phyloP scores from a whole-genome alignment of 1,284 basidiomycete species.

The Ganoderma meredithae region DNA sequence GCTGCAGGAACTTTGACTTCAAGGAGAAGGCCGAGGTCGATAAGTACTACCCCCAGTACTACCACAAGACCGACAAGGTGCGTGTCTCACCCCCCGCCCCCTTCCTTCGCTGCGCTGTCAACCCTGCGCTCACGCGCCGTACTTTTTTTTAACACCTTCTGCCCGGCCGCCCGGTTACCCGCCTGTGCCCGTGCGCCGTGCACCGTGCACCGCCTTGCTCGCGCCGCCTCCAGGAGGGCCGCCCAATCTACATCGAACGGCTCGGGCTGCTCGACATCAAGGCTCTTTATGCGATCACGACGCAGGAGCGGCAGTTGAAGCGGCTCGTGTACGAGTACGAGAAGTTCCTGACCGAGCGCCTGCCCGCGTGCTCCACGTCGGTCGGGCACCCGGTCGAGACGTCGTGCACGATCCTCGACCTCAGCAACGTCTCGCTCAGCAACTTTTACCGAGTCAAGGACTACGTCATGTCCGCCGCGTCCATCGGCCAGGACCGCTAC shows the following conservation, averaged over 20 bases:
- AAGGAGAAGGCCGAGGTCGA: constrained; percentile 86
- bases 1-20: constrained; percentile 84
- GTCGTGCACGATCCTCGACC: constrained; percentile 98
- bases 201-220: neutral
- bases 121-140: neutral
- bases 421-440: constrained; percentile 81
- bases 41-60: constrained; percentile 95
- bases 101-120: neutral
- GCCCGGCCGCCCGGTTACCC: neutral
- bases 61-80: constrained; percentile 96
- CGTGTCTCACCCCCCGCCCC: neutral
- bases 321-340: constrained; percentile 96
- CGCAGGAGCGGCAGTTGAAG: constrained; percentile 89
- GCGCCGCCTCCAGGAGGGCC: constrained; percentile 74
- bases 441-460: constrained; percentile 94
- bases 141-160: no score
- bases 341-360: constrained; percentile 80
- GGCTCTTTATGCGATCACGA: constrained; percentile 84
- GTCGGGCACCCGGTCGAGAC: constrained; percentile 93
- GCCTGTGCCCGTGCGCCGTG: neutral
- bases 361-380: constrained; percentile 83
- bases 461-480: constrained; percentile 84
- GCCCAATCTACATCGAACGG: constrained; percentile 95
- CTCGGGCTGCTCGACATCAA: constrained; percentile 91
- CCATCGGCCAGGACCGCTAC: constrained; percentile 92